These are phyloP conservation scores for Vanrija pseudolonga DNA, from an alignment of 1,284 basidiomycete genomes.

Conservation along the genomic window DNA sequence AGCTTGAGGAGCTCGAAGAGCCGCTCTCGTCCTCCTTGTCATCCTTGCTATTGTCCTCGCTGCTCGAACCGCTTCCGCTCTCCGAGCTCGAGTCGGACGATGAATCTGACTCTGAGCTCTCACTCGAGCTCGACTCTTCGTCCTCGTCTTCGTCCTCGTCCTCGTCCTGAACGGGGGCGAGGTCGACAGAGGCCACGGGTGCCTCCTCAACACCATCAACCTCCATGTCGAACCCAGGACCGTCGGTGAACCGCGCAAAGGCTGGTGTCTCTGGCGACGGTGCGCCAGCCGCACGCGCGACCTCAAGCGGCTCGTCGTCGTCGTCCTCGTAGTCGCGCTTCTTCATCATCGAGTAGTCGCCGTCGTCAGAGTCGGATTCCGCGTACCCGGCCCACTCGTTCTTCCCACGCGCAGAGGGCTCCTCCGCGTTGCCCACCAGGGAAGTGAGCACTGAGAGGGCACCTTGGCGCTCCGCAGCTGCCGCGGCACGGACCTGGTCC, in stretches of 20 bases:
- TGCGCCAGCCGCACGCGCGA: slow-evolving; percentile 10
- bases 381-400: slow-evolving; percentile 23
- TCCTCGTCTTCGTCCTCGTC: slow-evolving; percentile 12
- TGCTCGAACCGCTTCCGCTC: not conserved
- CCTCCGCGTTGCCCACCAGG: slow-evolving; percentile 20
- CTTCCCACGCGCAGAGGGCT: not conserved
- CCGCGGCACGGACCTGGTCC: slow-evolving; percentile 18
- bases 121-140: not conserved
- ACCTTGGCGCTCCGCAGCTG: slow-evolving; percentile 23
- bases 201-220: slow-evolving; percentile 7
- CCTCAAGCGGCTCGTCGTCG: slow-evolving; percentile 17
- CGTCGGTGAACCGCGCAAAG: not conserved
- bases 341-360: slow-evolving; percentile 8
- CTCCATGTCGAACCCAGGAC: not conserved
- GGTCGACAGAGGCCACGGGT: not conserved
- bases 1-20: not conserved
- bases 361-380: slow-evolving; percentile 24
- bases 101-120: too few relatives aligned
- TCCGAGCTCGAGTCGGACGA: not conserved
- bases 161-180: slow-evolving; percentile 8
- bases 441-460: slow-evolving; percentile 29
- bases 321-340: slow-evolving; percentile 1
- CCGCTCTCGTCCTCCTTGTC: too few relatives aligned
- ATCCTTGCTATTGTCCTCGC: not conserved
- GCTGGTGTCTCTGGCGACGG: slow-evolving; percentile 1